A percentile compares a stretch with the other conserved stretches of the same genome.
These are phyloP conservation scores for Trametes polyzona DNA, from an alignment of 1,284 basidiomycete genomes.

Conservation along the genomic window DNA sequence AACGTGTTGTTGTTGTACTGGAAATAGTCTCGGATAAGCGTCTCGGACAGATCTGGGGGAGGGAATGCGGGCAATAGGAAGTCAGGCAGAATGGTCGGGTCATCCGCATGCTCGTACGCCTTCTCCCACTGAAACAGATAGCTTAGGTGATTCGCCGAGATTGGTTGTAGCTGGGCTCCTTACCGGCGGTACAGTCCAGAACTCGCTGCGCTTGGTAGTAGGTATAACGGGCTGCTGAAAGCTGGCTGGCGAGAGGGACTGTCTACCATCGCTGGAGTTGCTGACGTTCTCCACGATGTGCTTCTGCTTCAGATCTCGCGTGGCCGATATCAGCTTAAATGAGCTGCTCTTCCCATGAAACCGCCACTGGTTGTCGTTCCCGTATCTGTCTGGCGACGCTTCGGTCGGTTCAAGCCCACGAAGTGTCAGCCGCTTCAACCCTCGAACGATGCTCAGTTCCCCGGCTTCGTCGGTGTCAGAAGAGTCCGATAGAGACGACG, in stretches of 20 bases:
- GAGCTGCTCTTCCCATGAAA: conserved; percentile 68
- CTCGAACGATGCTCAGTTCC: conserved; percentile 32
- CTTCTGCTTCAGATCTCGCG: conserved; percentile 55
- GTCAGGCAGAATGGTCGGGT: conserved; percentile 38
- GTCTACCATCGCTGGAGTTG: conserved; percentile 17
- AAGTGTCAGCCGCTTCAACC: conserved; percentile 45
- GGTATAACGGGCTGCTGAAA: conserved; percentile 2
- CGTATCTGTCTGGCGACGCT: conserved; percentile 22
- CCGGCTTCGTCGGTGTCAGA: conserved; percentile 43
- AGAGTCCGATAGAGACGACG: conserved; percentile 32
- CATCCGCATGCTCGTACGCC: conserved; percentile 51
- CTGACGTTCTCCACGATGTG: conserved; percentile 42
- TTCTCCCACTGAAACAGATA: conserved; percentile 60
- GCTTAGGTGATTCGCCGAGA: not conserved
- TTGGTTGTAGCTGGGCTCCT: conserved; percentile 2
- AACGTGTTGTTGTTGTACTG: conserved; percentile 44
- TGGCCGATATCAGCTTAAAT: conserved; percentile 56
- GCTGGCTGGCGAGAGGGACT: conserved; percentile 15
- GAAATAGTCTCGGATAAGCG: conserved; percentile 56
- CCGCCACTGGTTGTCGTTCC: conserved; percentile 44
- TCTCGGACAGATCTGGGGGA: conserved; percentile 49
- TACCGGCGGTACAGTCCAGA: conserved; percentile 29
- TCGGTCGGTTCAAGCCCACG: conserved; percentile 41
- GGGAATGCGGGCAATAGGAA: conserved; percentile 57
- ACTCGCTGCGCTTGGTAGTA: conserved; percentile 21